A percentile compares a stretch with the other conserved stretches of the same genome.
phyloP scores from a whole-genome alignment of 2,329 filamentous ascomycete species.

The Calycina herbarum region DNA sequence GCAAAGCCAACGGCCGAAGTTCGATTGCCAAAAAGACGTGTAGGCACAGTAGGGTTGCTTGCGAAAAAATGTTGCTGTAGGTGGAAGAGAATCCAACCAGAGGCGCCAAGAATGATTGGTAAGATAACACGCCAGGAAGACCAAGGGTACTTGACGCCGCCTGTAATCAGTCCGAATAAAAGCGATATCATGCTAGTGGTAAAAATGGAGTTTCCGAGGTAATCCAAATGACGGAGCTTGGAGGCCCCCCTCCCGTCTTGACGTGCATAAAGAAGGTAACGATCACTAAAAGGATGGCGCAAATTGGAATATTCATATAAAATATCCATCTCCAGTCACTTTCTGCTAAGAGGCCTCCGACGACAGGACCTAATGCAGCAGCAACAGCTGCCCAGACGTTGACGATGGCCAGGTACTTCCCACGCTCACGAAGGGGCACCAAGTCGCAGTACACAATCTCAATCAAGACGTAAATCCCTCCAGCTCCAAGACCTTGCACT shows the following conservation, averaged over 20 bases:
- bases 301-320: conserved; percentile 4
- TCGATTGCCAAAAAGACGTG: background rate
- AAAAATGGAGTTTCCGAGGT: background rate
- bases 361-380: conserved; percentile 21
- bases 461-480: conserved; percentile 46
- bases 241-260: background rate
- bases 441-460: conserved; percentile 46
- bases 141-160: background rate
- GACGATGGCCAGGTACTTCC: conserved; percentile 38
- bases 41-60: background rate
- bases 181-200: background rate
- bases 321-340: conserved; percentile 5
- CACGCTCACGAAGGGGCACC: conserved; percentile 42
- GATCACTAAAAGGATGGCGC: background rate
- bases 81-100: background rate
- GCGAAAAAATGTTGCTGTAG: background rate
- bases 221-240: conserved; percentile 3
- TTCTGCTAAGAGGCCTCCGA: no score
- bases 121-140: background rate
- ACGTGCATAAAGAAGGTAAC: background rate
- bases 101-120: background rate
- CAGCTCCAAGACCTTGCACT: conserved; percentile 49
- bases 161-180: background rate
- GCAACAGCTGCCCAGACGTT: conserved; percentile 25
- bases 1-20: background rate